Evolutionary conservation across 1,284 basidiomycete genomes (phyloP).

Genomic region (Sanghuangporus baumii): DNA sequence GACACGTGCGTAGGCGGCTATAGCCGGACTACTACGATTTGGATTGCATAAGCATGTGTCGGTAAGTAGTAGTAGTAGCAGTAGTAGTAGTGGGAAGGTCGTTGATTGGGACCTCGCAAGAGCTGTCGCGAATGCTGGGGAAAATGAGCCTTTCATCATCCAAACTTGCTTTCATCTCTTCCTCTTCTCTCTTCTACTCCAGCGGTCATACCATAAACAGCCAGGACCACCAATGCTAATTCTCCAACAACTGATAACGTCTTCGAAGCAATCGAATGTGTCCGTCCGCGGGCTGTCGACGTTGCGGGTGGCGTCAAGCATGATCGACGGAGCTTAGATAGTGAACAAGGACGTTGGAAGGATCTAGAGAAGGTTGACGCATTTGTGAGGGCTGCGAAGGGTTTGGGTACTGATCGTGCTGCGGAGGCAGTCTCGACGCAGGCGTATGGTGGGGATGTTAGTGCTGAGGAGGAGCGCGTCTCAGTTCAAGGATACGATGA

Average conservation of each 20-base stretch:
- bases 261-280: constrained; percentile 54
- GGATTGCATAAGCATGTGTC: constrained; percentile 72
- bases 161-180: background rate
- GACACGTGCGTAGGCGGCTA: too few species aligned
- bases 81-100: too few species aligned
- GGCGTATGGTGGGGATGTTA: background rate
- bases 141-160: constrained; percentile 36
- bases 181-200: background rate
- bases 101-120: constrained; percentile 52
- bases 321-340: constrained; percentile 85
- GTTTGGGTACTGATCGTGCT: background rate
- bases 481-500: background rate
- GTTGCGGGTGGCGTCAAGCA: constrained; percentile 87
- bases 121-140: constrained; percentile 60
- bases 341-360: constrained; percentile 49
- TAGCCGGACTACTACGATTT: constrained; percentile 34
- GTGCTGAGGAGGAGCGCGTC: background rate
- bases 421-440: background rate
- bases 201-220: constrained; percentile 17
- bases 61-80: too few species aligned
- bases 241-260: constrained; percentile 68
- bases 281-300: constrained; percentile 87
- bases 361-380: constrained; percentile 66
- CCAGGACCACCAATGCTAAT: constrained; percentile 7
- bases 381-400: constrained; percentile 63